Percentiles rank a stretch among this genome's conserved stretches.
Evolutionary conservation across 1,284 basidiomycete genomes (phyloP).

Genomic region (Moniliella sp.): DNA sequence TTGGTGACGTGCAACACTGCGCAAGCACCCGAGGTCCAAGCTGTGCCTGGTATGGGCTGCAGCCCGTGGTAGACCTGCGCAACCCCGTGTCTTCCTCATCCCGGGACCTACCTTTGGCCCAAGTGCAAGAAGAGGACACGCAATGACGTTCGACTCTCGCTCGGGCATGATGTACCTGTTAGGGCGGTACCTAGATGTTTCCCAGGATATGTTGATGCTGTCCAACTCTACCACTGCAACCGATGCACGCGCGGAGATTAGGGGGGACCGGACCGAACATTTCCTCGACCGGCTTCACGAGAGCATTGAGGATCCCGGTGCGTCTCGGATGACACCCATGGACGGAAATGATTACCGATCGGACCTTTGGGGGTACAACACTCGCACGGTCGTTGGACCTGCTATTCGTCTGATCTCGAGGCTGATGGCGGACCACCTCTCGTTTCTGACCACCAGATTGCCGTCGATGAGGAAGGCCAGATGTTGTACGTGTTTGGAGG

Average conservation of each 20-base stretch:
- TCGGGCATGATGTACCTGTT: background rate
- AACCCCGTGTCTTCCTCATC: slow-evolving; percentile 52
- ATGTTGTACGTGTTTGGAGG: slow-evolving; percentile 59
- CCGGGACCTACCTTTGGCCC: slow-evolving; percentile 25
- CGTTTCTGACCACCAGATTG: slow-evolving; percentile 61
- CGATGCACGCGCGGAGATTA: too few species aligned
- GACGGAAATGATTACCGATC: background rate
- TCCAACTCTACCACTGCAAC: too few species aligned
- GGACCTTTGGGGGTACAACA: slow-evolving; percentile 34
- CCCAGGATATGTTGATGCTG: too few species aligned
- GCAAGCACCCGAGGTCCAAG: too few species aligned
- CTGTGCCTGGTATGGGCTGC: slow-evolving; percentile 51
- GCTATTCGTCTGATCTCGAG: slow-evolving; percentile 23
- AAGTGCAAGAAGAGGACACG: too few species aligned
- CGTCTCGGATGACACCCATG: background rate
- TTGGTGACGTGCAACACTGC: too few species aligned
- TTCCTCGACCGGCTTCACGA: background rate
- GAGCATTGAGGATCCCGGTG: background rate
- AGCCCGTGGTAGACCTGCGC: slow-evolving; percentile 57
- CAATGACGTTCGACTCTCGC: too few species aligned
- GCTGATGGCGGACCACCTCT: slow-evolving; percentile 48
- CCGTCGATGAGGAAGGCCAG: slow-evolving; percentile 49
- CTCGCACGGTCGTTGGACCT: slow-evolving; percentile 28
- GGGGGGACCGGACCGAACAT: too few species aligned
- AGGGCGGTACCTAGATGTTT: too few species aligned